Percentiles rank a stretch among this genome's conserved stretches.
Conservation (phyloP, 257 asterid genomes). For the Pogostemon cablin region DNA sequence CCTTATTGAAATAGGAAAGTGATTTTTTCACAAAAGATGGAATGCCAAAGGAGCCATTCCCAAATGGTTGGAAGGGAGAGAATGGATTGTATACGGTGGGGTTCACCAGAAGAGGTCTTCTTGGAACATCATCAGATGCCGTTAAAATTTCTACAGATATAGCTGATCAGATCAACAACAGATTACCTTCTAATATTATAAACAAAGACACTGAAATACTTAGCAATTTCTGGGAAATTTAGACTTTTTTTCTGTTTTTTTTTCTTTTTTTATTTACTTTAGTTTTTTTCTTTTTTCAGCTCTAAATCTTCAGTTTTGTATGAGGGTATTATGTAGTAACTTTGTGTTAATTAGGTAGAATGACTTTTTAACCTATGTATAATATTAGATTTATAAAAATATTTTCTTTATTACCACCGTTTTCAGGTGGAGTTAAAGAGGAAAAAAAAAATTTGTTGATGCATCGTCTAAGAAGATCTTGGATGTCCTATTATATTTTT, state of each 20-base stretch:
- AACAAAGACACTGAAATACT: constrained; percentile 10
- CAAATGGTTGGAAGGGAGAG: constrained; percentile 88
- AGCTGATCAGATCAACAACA: constrained; percentile 42
- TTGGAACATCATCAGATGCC: constrained; percentile 80
- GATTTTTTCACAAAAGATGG: constrained; percentile 81
- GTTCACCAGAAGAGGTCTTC: constrained; percentile 83
- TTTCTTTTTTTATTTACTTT: not conserved
- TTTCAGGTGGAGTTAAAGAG: not conserved
- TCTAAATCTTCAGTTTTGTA: constrained; percentile 71
- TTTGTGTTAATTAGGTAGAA: constrained; percentile 4
- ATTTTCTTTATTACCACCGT: not conserved
- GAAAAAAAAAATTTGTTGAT: too few species aligned
- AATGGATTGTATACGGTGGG: constrained; percentile 85
- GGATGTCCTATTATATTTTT: too few species aligned
- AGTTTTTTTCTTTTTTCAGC: constrained; percentile 1
- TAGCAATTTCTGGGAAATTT: constrained; percentile 7
- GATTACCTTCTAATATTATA: constrained; percentile 8
- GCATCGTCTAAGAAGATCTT: too few species aligned
- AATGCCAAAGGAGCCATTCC: constrained; percentile 78
- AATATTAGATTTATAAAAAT: constrained; percentile 16
- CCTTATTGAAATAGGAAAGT: constrained; percentile 43
- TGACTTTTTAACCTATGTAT: constrained; percentile 25
- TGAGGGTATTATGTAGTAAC: constrained; percentile 4
- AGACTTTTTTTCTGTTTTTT: not conserved
- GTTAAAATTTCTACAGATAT: constrained; percentile 62